Evolutionary conservation across 306 rosid species (phyloP).

Genomic region (Parietaria judaica): DNA sequence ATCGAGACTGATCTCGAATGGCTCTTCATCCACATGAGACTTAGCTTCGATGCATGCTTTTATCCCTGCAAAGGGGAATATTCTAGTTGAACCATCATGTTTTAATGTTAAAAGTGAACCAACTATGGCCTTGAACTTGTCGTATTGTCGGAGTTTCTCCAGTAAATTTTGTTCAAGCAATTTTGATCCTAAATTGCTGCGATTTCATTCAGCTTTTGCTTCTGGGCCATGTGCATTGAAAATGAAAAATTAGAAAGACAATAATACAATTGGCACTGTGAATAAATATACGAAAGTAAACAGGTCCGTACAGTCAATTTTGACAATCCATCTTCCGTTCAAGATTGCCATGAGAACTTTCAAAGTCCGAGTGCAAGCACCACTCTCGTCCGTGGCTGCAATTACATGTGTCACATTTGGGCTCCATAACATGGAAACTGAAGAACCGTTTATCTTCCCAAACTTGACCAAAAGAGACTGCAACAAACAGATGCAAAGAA

Average conservation of each 20-base stretch:
- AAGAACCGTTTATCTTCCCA: conserved; percentile 48
- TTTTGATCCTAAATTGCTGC: too few species aligned
- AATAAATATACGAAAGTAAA: background rate
- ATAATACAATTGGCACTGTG: background rate
- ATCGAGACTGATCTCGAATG: conserved; percentile 68
- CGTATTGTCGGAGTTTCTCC: too few species aligned
- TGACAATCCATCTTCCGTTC: conserved; percentile 79
- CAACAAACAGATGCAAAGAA: conserved; percentile 6
- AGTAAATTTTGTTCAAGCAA: too few species aligned
- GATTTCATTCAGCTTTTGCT: too few species aligned
- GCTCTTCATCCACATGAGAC: conserved; percentile 55
- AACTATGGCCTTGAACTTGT: background rate
- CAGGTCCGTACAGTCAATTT: conserved; percentile 48
- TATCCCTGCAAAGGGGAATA: conserved; percentile 55
- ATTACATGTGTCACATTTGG: conserved; percentile 73
- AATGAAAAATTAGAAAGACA: background rate
- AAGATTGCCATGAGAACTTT: conserved; percentile 78
- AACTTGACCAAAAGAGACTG: conserved; percentile 55
- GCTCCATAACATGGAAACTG: conserved; percentile 66
- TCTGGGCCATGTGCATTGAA: background rate
- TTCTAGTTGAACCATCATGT: conserved; percentile 1
- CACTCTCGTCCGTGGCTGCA: conserved; percentile 69
- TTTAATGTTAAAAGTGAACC: background rate
- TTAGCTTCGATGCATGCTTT: conserved; percentile 54
- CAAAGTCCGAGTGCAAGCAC: conserved; percentile 77